These are phyloP conservation scores for Neoboletus magnificus DNA, from an alignment of 768 basidiomycete species.

Conservation along the genomic window DNA sequence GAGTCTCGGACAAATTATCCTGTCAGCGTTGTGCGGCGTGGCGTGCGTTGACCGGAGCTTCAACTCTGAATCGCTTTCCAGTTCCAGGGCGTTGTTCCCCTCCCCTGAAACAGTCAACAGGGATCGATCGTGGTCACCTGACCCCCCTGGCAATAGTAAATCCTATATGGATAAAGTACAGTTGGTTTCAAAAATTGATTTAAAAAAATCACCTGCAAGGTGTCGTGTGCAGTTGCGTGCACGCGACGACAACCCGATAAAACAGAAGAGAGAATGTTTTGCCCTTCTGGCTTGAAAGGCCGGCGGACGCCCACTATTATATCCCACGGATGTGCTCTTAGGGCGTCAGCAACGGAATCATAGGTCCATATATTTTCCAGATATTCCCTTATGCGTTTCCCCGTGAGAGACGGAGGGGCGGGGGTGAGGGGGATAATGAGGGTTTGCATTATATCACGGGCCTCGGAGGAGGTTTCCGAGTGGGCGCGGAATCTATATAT, in stretches of 20 bases:
- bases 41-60: constrained; percentile 3
- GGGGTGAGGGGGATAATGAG: neutral
- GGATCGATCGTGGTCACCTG: neutral
- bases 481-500: neutral
- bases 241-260: neutral
- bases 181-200: neutral
- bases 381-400: neutral
- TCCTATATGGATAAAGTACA: neutral
- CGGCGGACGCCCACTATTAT: neutral
- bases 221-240: neutral
- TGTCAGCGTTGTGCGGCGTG: neutral
- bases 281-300: neutral
- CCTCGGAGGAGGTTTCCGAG: neutral
- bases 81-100: neutral
- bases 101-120: neutral
- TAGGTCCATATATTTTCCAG: neutral
- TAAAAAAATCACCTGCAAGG: neutral
- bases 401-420: neutral
- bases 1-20: neutral
- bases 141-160: neutral
- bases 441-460: neutral
- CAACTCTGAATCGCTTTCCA: neutral
- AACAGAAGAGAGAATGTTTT: neutral
- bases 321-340: neutral
- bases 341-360: neutral